phyloP scores from a whole-genome alignment of 768 basidiomycete genomes.

The Pleurotus cornucopiae region DNA sequence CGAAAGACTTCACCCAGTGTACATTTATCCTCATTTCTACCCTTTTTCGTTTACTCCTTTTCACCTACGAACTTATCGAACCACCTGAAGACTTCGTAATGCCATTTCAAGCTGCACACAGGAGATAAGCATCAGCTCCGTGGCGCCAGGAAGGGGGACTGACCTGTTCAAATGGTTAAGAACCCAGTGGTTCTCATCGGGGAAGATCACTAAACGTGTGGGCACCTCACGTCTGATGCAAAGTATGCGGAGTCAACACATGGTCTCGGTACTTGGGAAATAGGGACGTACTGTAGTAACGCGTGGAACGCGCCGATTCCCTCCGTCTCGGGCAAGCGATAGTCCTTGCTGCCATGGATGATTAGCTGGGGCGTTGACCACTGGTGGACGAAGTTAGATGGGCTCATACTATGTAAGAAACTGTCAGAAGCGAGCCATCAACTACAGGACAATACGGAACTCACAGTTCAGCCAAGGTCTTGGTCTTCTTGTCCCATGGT shows the following conservation, averaged over 20 bases:
- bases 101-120: conserved; percentile 77
- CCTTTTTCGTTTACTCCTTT: conserved; percentile 7
- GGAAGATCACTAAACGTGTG: conserved; percentile 78
- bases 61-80: conserved; percentile 65
- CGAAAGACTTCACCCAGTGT: too few species aligned
- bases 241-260: not conserved
- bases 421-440: not conserved
- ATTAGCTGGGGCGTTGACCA: conserved; percentile 85
- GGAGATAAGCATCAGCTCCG: not conserved
- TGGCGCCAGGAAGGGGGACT: conserved; percentile 11
- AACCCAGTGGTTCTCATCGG: conserved; percentile 93
- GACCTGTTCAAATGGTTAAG: conserved; percentile 74
- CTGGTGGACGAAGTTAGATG: conserved; percentile 74
- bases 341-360: conserved; percentile 88
- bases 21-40: not conserved
- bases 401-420: conserved; percentile 53
- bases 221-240: conserved; percentile 58
- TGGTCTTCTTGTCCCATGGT: conserved; percentile 66
- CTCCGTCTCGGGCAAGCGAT: conserved; percentile 81
- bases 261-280: not conserved
- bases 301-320: conserved; percentile 84
- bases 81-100: conserved; percentile 92
- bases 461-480: conserved; percentile 54
- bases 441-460: conserved; percentile 12
- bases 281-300: conserved; percentile 62